Evolutionary conservation across 805 yeast genomes (phyloP).

Genomic region (Diddensiella transvaalensis): DNA sequence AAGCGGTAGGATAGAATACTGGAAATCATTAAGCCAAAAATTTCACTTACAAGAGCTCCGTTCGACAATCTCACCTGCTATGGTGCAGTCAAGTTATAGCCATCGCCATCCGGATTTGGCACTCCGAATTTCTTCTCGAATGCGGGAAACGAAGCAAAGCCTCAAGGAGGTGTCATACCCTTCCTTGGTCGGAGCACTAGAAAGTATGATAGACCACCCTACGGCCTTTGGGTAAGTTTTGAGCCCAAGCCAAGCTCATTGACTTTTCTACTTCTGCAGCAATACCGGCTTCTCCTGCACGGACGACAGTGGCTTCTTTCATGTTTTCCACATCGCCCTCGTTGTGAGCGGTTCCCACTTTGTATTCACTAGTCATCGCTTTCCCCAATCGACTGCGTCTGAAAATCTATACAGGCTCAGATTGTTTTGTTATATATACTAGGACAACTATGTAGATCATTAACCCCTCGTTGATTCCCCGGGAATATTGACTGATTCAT

Average conservation of each 20-base stretch:
- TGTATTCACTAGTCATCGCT: no score
- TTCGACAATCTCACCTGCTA: slow-evolving; percentile 26
- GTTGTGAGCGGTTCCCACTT: neutral
- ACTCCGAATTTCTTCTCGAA: slow-evolving; percentile 41
- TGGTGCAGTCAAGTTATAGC: slow-evolving; percentile 8
- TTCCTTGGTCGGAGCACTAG: slow-evolving; percentile 46
- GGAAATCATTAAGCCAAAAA: slow-evolving; percentile 43
- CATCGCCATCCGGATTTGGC: slow-evolving; percentile 6
- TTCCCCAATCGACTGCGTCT: neutral
- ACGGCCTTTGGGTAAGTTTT: slow-evolving; percentile 28
- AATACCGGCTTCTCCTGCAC: slow-evolving; percentile 12
- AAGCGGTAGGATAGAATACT: slow-evolving; percentile 43
- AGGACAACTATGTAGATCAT: no score
- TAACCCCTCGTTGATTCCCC: no score
- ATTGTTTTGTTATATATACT: no score
- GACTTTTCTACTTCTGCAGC: slow-evolving; percentile 26
- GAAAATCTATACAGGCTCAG: neutral
- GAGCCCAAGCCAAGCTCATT: slow-evolving; percentile 35
- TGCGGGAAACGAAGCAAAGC: slow-evolving; percentile 44
- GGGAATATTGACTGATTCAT: no score
- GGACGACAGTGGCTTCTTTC: neutral
- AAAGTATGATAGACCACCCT: slow-evolving; percentile 39
- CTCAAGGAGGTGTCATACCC: slow-evolving; percentile 46
- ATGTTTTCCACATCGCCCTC: neutral
- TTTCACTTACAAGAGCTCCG: slow-evolving; percentile 36